phyloP scores from a whole-genome alignment of 257 asterid species.

The Solanum virginianum region DNA sequence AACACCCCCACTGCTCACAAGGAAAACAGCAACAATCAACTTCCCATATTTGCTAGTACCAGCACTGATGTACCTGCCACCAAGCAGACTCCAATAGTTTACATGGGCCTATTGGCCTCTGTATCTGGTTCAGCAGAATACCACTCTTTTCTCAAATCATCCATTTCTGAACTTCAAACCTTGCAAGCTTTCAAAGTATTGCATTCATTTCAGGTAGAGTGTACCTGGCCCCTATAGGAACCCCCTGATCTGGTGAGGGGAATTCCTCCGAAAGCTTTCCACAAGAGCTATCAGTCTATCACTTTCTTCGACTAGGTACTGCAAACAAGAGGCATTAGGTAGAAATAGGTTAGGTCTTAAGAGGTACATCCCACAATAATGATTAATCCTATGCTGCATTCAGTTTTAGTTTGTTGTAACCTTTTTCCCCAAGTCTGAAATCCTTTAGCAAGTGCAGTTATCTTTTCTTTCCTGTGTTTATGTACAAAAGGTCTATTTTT shows the following conservation, averaged over 20 bases:
- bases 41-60: neutral
- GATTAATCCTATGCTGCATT: neutral
- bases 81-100: neutral
- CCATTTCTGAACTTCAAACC: no score
- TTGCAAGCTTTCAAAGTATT: no score
- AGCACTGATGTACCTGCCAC: neutral
- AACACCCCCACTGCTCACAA: neutral
- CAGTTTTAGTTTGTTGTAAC: neutral
- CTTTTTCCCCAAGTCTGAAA: neutral
- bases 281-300: neutral
- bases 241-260: no score
- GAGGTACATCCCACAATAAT: neutral
- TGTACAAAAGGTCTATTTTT: neutral
- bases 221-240: no score
- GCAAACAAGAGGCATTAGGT: neutral
- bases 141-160: neutral
- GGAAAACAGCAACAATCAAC: neutral
- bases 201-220: no score
- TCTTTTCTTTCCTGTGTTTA: neutral
- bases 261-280: neutral
- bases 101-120: neutral
- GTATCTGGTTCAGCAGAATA: neutral
- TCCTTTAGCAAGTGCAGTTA: neutral
- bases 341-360: neutral
- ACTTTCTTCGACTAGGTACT: neutral